Conservation (phyloP, 2,329 filamentous ascomycete genomes). For the Coniochaeta sp. region DNA sequence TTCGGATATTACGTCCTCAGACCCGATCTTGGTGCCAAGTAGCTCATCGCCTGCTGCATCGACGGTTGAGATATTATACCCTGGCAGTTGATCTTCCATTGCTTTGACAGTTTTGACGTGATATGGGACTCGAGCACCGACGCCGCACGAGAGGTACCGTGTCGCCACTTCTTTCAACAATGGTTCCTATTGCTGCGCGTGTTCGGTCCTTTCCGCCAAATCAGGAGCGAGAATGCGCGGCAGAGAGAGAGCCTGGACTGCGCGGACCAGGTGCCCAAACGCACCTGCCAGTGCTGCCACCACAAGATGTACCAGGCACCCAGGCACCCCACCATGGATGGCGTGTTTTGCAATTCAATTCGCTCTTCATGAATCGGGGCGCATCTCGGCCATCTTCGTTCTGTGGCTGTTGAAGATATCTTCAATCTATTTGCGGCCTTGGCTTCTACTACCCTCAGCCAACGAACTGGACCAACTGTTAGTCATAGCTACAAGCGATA, state of each 20-base stretch:
- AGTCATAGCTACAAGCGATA: neutral
- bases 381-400: neutral
- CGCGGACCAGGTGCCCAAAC: neutral
- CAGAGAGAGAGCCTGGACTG: neutral
- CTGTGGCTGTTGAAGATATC: neutral
- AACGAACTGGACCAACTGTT: neutral
- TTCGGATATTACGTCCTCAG: neutral
- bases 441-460: neutral
- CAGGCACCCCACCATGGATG: neutral
- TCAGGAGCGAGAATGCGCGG: neutral
- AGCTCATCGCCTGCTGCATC: too few species aligned
- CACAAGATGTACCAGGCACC: too few species aligned
- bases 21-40: neutral
- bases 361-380: neutral
- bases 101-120: neutral
- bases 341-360: neutral
- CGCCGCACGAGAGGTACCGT: too few species aligned
- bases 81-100: too few species aligned
- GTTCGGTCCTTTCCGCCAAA: neutral
- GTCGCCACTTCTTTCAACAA: too few species aligned
- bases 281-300: too few species aligned
- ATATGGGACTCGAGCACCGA: neutral
- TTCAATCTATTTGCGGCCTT: neutral
- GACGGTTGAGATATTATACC: too few species aligned
- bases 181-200: too few species aligned